Conservation (phyloP, 2,329 filamentous ascomycete genomes). For the Colletotrichum theobromicola region DNA sequence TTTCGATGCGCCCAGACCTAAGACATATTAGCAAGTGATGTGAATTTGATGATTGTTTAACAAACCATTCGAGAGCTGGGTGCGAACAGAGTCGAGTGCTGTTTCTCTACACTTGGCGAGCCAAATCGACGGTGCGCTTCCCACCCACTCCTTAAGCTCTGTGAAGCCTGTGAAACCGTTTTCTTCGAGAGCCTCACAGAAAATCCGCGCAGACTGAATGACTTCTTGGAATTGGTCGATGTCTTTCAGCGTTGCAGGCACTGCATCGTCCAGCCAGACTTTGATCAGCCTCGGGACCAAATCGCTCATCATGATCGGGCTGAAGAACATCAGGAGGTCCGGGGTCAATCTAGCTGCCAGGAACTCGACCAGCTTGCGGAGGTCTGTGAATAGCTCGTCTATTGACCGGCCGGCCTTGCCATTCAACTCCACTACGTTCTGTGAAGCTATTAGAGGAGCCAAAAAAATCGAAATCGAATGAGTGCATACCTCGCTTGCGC, state of each 20-base stretch:
- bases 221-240: conserved; percentile 75
- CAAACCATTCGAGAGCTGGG: conserved; percentile 66
- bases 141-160: conserved; percentile 79
- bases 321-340: conserved; percentile 65
- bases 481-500: conserved; percentile 23
- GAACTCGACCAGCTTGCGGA: conserved; percentile 57
- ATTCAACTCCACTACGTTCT: conserved; percentile 49
- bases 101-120: conserved; percentile 81
- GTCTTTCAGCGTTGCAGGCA: conserved; percentile 76
- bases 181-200: conserved; percentile 67
- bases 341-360: conserved; percentile 56
- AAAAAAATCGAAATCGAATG: background rate
- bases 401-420: conserved; percentile 51
- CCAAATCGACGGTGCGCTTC: conserved; percentile 83
- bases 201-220: conserved; percentile 66
- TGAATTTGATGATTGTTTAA: background rate
- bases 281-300: conserved; percentile 72
- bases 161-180: conserved; percentile 67
- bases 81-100: conserved; percentile 77
- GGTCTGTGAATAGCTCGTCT: conserved; percentile 57
- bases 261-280: conserved; percentile 75
- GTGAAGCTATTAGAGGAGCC: conserved; percentile 18
- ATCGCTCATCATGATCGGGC: conserved; percentile 71
- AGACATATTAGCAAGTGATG: background rate
- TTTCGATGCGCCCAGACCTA: conserved; percentile 64